Base-by-base conservation (phyloP, 2,329 filamentous ascomycete genomes). In the Penicillium corylophilum region DNA sequence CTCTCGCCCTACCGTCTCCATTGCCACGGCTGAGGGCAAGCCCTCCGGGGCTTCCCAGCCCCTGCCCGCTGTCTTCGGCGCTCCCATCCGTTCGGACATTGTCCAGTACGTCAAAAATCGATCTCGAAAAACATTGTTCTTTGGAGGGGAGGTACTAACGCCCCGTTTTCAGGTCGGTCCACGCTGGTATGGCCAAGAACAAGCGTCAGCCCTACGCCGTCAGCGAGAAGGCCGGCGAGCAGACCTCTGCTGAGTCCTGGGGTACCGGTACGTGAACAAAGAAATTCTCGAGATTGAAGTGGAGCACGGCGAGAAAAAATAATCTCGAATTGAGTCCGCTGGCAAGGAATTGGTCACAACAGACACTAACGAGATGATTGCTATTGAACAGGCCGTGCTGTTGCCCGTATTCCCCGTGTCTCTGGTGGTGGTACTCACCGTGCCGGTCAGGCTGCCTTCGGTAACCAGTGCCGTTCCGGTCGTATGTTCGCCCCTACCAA, bases 401-500 rank as follows among this genome's bases (percentile, higher is more conserved):
- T 99, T 75, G 95, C 94, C 79, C 94, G 94, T 97, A 99, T 99
- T 74, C 94, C 95, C 74, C 94, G 94, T 96, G 94, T 99, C 79
- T 97, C 94, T 76, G 94, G 94, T 86, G 93, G 94, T 83, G 94
- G 94, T 90, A 99, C 94, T 78, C 94, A 99, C 88, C 93, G 94
- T 85, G 94, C 94, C 75, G 94, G 94, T 84, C 94, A 99, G 85
- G 94, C 94, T 79, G 94, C 94, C 70, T 99, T 97, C 80, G 94
- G 94, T 90, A 99, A 99, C 89, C 91, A 93, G 91, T 99, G 94
- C 84, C 92, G 94, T 79, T 96, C 93, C 76, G 94, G 95, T 84
- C 94, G 94, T 82, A 99, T 99, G 94, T 99, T 99, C 82, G 94
- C 94, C 69, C 94, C 94, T 67, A 99, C 94, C 81, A 99, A 99